phyloP scores from a whole-genome alignment of 2,329 filamentous ascomycete genomes.

The Sporothrix pseudoabietina region DNA sequence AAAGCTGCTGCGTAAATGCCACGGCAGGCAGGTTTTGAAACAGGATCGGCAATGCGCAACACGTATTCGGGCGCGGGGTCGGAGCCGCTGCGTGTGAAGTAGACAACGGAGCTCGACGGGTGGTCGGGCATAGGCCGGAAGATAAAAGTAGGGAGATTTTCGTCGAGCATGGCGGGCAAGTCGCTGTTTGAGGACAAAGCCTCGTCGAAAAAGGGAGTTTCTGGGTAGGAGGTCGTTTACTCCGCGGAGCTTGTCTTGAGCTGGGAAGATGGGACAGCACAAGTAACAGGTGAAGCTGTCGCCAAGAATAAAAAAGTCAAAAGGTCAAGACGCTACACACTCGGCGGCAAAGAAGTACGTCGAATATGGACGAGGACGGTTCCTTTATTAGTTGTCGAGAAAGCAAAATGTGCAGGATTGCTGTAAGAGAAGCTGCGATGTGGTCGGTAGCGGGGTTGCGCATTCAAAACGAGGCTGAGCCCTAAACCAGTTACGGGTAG shows the following conservation, averaged over 20 bases:
- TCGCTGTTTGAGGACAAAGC: neutral
- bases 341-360: neutral
- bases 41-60: slow-evolving; percentile 74
- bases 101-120: slow-evolving; percentile 59
- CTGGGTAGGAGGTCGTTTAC: neutral
- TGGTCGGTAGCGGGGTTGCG: slow-evolving; percentile 18
- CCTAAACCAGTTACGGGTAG: neutral
- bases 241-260: neutral
- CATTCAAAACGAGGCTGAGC: slow-evolving; percentile 20
- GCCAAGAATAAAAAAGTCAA: too few species aligned
- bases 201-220: neutral
- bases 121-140: slow-evolving; percentile 57
- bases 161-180: slow-evolving; percentile 73
- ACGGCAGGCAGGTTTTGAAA: slow-evolving; percentile 63
- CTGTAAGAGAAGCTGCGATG: neutral
- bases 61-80: slow-evolving; percentile 79
- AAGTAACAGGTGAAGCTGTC: neutral
- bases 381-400: neutral
- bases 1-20: slow-evolving; percentile 88
- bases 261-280: neutral
- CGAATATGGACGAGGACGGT: neutral
- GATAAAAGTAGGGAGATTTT: slow-evolving; percentile 79
- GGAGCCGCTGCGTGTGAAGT: slow-evolving; percentile 71
- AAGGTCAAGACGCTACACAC: neutral
- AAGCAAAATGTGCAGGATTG: neutral